Evolutionary conservation across 306 rosid genomes (phyloP).

Genomic region (Prunus kanzakura): DNA sequence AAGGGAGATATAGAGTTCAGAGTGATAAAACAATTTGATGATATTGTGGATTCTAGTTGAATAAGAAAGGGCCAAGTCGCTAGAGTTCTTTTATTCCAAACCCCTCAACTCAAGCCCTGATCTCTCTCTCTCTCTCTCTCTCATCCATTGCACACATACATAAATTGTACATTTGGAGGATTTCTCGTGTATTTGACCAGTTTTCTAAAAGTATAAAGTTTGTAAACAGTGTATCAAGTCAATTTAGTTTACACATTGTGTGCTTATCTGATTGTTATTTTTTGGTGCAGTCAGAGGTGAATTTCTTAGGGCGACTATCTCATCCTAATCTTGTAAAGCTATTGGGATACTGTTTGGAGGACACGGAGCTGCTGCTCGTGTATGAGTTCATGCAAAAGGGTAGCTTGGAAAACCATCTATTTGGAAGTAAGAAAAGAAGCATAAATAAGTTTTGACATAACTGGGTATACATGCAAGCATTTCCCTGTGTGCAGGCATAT

Average conservation of each 20-base stretch:
- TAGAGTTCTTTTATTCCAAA: not conserved
- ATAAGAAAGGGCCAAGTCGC: not conserved
- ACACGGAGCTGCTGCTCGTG: constrained; percentile 65
- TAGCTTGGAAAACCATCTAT: constrained; percentile 85
- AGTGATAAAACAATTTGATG: not conserved
- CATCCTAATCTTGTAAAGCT: constrained; percentile 93
- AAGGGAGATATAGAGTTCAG: not conserved
- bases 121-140: not conserved
- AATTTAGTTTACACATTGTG: not conserved
- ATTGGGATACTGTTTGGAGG: constrained; percentile 87
- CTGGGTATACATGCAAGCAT: constrained; percentile 7
- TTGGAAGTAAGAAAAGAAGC: constrained; percentile 71
- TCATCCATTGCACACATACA: not conserved
- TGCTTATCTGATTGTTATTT: constrained; percentile 18
- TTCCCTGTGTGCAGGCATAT: constrained; percentile 3
- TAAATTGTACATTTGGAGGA: not conserved
- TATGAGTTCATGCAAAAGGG: constrained; percentile 97
- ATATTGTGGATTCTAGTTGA: not conserved
- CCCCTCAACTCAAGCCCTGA: not conserved
- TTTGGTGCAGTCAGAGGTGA: constrained; percentile 77
- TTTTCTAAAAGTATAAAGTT: not conserved
- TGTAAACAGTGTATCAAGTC: not conserved
- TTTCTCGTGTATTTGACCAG: not conserved
- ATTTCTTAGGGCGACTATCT: constrained; percentile 81
- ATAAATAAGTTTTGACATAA: constrained; percentile 1